These are phyloP conservation scores for Salix viminalis DNA, from an alignment of 345 rosid species.

Conservation along the genomic window DNA sequence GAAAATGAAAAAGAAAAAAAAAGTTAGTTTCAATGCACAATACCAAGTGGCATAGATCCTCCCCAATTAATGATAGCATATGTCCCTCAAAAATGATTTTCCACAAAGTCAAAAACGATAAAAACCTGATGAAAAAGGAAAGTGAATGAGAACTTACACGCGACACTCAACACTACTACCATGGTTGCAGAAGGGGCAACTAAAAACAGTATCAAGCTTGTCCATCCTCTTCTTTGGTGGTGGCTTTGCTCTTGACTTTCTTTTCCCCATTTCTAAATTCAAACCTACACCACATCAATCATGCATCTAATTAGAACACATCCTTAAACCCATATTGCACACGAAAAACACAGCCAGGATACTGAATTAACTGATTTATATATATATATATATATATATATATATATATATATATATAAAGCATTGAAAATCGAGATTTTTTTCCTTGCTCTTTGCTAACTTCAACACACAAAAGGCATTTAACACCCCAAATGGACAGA, in stretches of 20 bases:
- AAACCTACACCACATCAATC: neutral
- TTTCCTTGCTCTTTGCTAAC: neutral
- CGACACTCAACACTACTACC: conserved; percentile 85
- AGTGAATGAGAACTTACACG: conserved; percentile 40
- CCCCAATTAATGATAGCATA: neutral
- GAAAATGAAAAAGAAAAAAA: neutral
- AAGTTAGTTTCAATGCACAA: neutral
- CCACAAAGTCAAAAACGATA: neutral
- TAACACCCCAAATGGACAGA: neutral
- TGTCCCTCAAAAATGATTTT: neutral
- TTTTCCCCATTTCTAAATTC: conserved; percentile 68
- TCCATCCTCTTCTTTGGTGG: conserved; percentile 87
- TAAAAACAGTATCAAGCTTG: conserved; percentile 90
- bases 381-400: too few species aligned
- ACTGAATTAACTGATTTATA: neutral
- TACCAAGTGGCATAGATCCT: neutral
- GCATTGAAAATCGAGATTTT: neutral
- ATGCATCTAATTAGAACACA: neutral
- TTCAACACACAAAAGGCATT: neutral
- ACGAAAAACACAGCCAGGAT: neutral
- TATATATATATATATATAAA: neutral
- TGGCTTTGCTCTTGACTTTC: conserved; percentile 95
- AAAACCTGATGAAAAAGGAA: neutral
- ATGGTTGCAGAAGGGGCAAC: conserved; percentile 96
- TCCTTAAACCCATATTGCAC: neutral